Evolutionary conservation across 2,329 filamentous ascomycete genomes (phyloP).

Genomic region (Diaporthe destruens): DNA sequence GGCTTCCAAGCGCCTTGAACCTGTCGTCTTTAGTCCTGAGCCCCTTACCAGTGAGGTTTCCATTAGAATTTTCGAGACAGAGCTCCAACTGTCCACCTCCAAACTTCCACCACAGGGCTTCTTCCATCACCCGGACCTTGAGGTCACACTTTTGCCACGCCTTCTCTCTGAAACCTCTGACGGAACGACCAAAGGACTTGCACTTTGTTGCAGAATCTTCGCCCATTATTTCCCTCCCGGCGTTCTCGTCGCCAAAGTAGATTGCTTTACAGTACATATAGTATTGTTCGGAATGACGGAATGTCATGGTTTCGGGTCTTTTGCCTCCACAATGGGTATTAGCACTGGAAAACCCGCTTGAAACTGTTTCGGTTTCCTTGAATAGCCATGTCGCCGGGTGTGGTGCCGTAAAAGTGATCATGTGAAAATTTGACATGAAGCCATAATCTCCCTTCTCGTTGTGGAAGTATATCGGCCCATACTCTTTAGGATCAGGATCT

Average conservation of each 20-base stretch:
- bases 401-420: neutral
- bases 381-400: conserved; percentile 15
- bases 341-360: neutral
- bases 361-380: neutral
- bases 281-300: conserved; percentile 32
- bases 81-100: neutral
- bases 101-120: conserved; percentile 19
- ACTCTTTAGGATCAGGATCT: neutral
- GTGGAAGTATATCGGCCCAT: conserved; percentile 26
- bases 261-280: conserved; percentile 32
- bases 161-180: neutral
- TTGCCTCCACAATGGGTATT: neutral
- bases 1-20: neutral
- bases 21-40: neutral
- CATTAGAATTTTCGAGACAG: neutral
- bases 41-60: no score
- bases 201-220: conserved; percentile 1
- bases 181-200: conserved; percentile 18
- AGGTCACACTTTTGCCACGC: conserved; percentile 16
- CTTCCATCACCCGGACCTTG: conserved; percentile 21
- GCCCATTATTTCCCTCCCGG: conserved; percentile 2
- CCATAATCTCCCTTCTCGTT: conserved; percentile 21
- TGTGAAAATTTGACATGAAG: conserved; percentile 32
- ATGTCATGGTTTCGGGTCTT: neutral
- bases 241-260: neutral